These are phyloP conservation scores for Paragyromitra xinjiangensis DNA, from an alignment of 495 filamentous ascomycete species.

Conservation along the genomic window DNA sequence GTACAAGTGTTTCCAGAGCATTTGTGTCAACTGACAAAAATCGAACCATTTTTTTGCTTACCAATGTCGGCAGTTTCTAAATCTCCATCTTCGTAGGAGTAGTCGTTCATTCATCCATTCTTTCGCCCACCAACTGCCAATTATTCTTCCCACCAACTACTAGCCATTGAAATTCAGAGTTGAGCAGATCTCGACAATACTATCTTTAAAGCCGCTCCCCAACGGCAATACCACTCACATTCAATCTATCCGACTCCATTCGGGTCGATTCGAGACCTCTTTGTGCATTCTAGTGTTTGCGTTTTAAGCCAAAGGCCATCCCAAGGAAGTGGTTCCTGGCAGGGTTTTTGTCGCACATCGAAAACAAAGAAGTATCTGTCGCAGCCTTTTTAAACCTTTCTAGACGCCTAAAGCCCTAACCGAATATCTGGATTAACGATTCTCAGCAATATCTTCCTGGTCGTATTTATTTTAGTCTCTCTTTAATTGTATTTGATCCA, in stretches of 20 bases:
- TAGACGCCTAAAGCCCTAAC: conserved; percentile 8
- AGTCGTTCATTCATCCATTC: conserved; percentile 39
- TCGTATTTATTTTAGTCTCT: conserved; percentile 19
- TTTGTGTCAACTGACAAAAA: conserved; percentile 2
- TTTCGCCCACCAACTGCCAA: conserved; percentile 14
- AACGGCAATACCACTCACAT: conserved; percentile 12
- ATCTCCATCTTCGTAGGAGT: conserved; percentile 45
- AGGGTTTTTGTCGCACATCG: conserved; percentile 10
- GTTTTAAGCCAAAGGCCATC: conserved; percentile 14
- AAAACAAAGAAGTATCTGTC: conserved; percentile 30
- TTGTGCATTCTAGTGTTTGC: conserved; percentile 34
- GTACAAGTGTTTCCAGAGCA: conserved; percentile 9
- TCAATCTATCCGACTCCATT: conserved; percentile 4
- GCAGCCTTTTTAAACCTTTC: neutral
- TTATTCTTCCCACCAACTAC: conserved; percentile 16
- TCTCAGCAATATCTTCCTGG: conserved; percentile 2
- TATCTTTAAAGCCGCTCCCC: conserved; percentile 42
- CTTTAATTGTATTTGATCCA: conserved; percentile 25
- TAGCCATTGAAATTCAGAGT: conserved; percentile 36
- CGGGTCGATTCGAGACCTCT: conserved; percentile 30
- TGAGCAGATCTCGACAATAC: conserved; percentile 24
- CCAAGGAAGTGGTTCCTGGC: neutral
- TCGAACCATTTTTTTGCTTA: conserved; percentile 33
- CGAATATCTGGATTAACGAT: conserved; percentile 2
- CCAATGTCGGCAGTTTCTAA: conserved; percentile 37